Conservation (phyloP, 352 stramenopile species). For the Phytophthora sansomeana region DNA sequence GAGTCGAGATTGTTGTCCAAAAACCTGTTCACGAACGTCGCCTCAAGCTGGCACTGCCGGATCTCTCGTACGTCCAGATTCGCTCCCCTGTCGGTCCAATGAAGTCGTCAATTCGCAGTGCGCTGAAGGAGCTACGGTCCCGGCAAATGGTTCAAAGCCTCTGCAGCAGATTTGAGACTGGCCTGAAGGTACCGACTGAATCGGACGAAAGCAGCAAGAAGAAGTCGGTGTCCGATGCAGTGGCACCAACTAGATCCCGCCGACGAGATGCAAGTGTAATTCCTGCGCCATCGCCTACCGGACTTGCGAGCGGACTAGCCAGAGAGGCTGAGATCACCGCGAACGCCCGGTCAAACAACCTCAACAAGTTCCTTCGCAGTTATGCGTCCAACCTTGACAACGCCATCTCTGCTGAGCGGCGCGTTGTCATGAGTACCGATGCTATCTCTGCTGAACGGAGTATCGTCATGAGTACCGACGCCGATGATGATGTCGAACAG, state of each 20-base stretch:
- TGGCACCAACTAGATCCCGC: constrained; percentile 3
- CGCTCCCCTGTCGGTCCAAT: constrained; percentile 38
- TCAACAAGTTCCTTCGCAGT: constrained; percentile 72
- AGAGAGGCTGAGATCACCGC: constrained; percentile 26
- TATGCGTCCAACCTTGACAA: constrained; percentile 75
- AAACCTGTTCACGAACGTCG: constrained; percentile 29
- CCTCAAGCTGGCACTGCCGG: constrained; percentile 35
- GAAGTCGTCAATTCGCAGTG: constrained; percentile 58
- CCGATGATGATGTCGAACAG: constrained; percentile 25
- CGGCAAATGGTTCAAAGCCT: constrained; percentile 59
- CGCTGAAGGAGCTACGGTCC: constrained; percentile 56
- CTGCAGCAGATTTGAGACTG: constrained; percentile 63
- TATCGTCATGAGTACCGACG: constrained; percentile 22
- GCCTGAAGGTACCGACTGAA: constrained; percentile 24
- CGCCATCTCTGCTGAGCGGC: constrained; percentile 21
- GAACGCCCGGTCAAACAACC: constrained; percentile 57
- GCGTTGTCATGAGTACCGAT: constrained; percentile 8
- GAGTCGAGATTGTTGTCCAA: constrained; percentile 60
- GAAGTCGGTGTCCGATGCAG: constrained; percentile 5
- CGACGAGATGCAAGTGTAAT: constrained; percentile 22
- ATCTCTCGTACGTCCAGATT: constrained; percentile 33
- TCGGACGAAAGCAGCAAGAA: constrained; percentile 20
- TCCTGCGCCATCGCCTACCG: constrained; percentile 16
- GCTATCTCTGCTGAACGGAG: constrained; percentile 14
- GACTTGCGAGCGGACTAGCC: constrained; percentile 5